These are phyloP conservation scores for Pseudisothecium myosuroides DNA, from an alignment of 225 moss, liverwort and hornwort genomes.

Conservation along the genomic window DNA sequence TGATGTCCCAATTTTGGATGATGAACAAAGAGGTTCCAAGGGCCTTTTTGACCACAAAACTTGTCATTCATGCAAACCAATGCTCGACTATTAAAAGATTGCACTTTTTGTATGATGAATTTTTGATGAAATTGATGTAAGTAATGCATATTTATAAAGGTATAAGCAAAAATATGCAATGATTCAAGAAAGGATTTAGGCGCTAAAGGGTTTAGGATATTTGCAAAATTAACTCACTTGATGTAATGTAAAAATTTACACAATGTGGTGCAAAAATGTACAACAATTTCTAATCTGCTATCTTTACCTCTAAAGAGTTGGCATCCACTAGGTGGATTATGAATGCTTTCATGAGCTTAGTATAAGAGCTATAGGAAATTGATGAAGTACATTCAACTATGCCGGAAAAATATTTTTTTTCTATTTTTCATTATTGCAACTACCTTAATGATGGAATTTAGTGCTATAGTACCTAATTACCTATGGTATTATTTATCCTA, in stretches of 20 bases:
- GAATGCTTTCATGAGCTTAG: not conserved
- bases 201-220: too few relatives aligned
- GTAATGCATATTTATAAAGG: too few relatives aligned
- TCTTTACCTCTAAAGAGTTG: rapidly evolving
- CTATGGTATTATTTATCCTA: too few relatives aligned
- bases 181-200: too few relatives aligned
- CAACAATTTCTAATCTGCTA: not conserved
- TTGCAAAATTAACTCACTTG: not conserved
- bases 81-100: too few relatives aligned
- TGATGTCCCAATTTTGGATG: not conserved
- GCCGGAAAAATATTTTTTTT: not conserved
- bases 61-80: too few relatives aligned
- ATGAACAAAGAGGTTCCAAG: not conserved
- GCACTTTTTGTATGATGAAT: too few relatives aligned
- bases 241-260: not conserved
- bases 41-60: not conserved
- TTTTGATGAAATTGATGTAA: too few relatives aligned
- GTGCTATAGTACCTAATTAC: too few relatives aligned
- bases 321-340: not conserved
- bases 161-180: too few relatives aligned
- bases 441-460: not conserved
- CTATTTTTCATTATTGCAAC: not conserved
- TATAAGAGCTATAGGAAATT: too few relatives aligned
- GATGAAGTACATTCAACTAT: too few relatives aligned
- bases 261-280: not conserved